Percentiles rank a stretch among this genome's conserved stretches.
These are phyloP conservation scores for Cladosporium sp. DNA, from an alignment of 2,329 filamentous ascomycete genomes.

Conservation along the genomic window DNA sequence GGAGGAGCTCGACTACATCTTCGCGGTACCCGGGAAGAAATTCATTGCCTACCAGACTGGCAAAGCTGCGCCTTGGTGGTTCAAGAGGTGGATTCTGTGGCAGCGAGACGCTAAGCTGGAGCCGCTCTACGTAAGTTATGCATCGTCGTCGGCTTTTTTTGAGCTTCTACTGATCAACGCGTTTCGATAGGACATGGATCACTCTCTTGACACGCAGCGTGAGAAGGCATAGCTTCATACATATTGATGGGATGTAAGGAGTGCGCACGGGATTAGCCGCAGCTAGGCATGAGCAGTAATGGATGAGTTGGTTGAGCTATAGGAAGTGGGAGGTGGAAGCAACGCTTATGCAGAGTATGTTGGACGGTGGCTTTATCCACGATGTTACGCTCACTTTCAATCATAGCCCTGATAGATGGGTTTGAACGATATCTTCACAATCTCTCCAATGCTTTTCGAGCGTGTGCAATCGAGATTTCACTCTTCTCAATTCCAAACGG, in stretches of 20 bases:
- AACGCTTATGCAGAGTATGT: not conserved
- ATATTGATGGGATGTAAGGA: not conserved
- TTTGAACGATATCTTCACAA: not conserved
- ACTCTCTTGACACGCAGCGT: not conserved
- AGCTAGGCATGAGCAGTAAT: not conserved
- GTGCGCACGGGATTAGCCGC: not conserved
- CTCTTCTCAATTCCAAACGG: too few species aligned
- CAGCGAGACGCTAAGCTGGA: conserved; percentile 24
- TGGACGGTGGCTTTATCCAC: not conserved
- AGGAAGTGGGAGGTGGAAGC: not conserved
- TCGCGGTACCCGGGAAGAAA: conserved; percentile 50
- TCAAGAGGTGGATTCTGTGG: conserved; percentile 30
- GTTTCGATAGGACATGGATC: conserved; percentile 1
- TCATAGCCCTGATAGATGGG: not conserved
- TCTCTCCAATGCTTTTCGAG: not conserved
- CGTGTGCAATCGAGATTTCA: too few species aligned
- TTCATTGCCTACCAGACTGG: conserved; percentile 36
- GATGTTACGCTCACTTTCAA: not conserved
- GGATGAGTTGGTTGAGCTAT: not conserved
- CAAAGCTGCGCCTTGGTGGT: conserved; percentile 48
- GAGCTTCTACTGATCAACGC: not conserved
- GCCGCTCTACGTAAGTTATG: conserved; percentile 22
- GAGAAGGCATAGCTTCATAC: not conserved
- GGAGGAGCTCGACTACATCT: conserved; percentile 53
- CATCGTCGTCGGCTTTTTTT: too few species aligned